These are phyloP conservation scores for Artemisia annua DNA, from an alignment of 129 eudicot genomes.

Conservation along the genomic window DNA sequence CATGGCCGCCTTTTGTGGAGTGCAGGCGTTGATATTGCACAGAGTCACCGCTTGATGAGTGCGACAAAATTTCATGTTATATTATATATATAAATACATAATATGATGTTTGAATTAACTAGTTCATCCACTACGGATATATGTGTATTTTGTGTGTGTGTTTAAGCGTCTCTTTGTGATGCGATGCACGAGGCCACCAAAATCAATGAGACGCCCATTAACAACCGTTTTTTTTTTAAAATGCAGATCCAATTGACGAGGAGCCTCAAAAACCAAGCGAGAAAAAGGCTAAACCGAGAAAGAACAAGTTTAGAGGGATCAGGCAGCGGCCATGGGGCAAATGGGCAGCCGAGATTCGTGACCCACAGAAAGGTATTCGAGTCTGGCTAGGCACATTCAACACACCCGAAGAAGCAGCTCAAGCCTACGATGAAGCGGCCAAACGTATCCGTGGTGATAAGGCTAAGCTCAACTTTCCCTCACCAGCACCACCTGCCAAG, in stretches of 20 bases:
- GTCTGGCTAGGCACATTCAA: slow-evolving; percentile 93
- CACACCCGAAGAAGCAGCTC: slow-evolving; percentile 80
- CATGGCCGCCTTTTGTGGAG: too few species aligned
- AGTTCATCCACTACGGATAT: too few species aligned
- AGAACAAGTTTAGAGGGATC: slow-evolving; percentile 77
- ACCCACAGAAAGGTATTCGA: slow-evolving; percentile 75
- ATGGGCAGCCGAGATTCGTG: slow-evolving; percentile 98
- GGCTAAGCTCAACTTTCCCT: slow-evolving; percentile 88
- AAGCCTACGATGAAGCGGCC: slow-evolving; percentile 80
- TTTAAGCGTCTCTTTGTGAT: too few species aligned
- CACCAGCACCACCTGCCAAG: slow-evolving; percentile 48
- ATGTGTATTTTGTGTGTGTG: too few species aligned
- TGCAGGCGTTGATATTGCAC: too few species aligned
- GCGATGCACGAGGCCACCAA: too few species aligned
- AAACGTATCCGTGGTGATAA: slow-evolving; percentile 74
- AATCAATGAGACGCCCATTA: too few species aligned
- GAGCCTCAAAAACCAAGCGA: background rate
- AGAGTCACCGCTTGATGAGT: too few species aligned
- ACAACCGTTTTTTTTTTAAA: too few species aligned
- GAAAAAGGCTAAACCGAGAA: slow-evolving; percentile 36
- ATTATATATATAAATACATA: too few species aligned
- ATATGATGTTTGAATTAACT: too few species aligned
- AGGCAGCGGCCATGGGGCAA: slow-evolving; percentile 96
- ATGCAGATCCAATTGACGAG: slow-evolving; percentile 14
- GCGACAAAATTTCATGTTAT: too few species aligned